phyloP scores from a whole-genome alignment of 805 yeast species.

The Wickerhamomyces rabaulensis region DNA sequence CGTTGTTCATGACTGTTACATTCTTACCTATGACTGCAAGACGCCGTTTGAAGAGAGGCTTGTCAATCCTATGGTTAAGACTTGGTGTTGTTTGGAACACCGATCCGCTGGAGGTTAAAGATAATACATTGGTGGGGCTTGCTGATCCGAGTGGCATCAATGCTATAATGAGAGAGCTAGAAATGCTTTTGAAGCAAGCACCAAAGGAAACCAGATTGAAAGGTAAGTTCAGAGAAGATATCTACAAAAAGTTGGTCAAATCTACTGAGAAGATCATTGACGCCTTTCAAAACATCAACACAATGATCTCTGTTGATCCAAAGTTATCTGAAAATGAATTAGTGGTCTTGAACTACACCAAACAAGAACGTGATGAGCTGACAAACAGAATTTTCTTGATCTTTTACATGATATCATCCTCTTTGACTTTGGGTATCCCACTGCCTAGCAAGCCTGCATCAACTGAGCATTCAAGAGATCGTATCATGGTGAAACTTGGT shows the following conservation, averaged over 20 bases:
- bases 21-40: constrained; percentile 77
- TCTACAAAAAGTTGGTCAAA: constrained; percentile 45
- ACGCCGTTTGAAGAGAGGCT: constrained; percentile 54
- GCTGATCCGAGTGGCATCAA: constrained; percentile 38
- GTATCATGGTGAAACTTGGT: constrained; percentile 60
- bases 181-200: constrained; percentile 58
- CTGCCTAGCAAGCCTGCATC: constrained; percentile 74
- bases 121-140: constrained; percentile 20
- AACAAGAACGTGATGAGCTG: constrained; percentile 58
- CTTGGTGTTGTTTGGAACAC: constrained; percentile 79
- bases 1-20: constrained; percentile 58
- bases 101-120: constrained; percentile 53
- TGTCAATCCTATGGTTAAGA: constrained; percentile 69
- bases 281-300: constrained; percentile 67
- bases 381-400: constrained; percentile 69
- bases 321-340: constrained; percentile 46
- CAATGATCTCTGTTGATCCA: constrained; percentile 62
- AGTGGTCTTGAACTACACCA: constrained; percentile 48
- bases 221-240: constrained; percentile 58
- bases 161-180: constrained; percentile 53
- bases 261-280: constrained; percentile 65
- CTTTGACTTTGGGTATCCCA: constrained; percentile 71
- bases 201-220: constrained; percentile 71
- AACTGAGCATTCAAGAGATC: constrained; percentile 66
- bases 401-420: constrained; percentile 75